Percentiles rank a stretch among this genome's conserved stretches.
These are phyloP conservation scores for Aspergillus tamarii DNA, from an alignment of 2,329 filamentous ascomycete genomes.

Conservation along the genomic window DNA sequence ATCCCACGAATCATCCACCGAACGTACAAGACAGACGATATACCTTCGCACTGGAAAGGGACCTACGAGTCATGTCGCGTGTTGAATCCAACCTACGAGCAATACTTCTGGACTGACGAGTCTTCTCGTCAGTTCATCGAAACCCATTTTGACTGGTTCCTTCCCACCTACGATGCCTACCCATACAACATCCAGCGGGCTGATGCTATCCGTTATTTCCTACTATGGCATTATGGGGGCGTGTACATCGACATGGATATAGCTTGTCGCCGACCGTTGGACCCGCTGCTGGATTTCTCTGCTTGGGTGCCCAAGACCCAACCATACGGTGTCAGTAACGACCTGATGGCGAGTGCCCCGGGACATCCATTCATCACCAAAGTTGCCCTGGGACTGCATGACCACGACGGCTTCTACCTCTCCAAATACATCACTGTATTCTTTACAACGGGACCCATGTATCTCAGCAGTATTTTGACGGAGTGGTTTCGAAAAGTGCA, in stretches of 20 bases:
- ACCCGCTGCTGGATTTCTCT: conserved; percentile 4
- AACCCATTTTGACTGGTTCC: conserved; percentile 26
- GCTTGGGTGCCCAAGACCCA: conserved; percentile 8
- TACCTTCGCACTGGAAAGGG: not conserved
- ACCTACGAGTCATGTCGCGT: not conserved
- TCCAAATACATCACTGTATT: conserved; percentile 20
- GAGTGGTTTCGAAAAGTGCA: conserved; percentile 10
- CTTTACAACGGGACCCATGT: conserved; percentile 19
- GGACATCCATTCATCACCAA: conserved; percentile 18
- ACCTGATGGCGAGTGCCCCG: conserved; percentile 17
- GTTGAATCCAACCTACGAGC: not conserved
- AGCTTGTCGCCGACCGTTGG: conserved; percentile 3
- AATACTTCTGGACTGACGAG: conserved; percentile 27
- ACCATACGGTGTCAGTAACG: conserved; percentile 20
- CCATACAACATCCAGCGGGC: conserved; percentile 26
- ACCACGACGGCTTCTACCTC: conserved; percentile 11
- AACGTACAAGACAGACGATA: not conserved
- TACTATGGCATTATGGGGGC: conserved; percentile 28
- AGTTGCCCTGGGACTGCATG: conserved; percentile 9
- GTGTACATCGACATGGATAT: conserved; percentile 31
- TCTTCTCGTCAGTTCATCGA: conserved; percentile 25
- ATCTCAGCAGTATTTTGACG: conserved; percentile 9
- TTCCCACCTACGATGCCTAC: conserved; percentile 28
- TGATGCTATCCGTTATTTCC: conserved; percentile 30
- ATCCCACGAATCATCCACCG: conserved; percentile 3